phyloP scores from a whole-genome alignment of 139 green algal genomes.

The Coelastrella sp. region DNA sequence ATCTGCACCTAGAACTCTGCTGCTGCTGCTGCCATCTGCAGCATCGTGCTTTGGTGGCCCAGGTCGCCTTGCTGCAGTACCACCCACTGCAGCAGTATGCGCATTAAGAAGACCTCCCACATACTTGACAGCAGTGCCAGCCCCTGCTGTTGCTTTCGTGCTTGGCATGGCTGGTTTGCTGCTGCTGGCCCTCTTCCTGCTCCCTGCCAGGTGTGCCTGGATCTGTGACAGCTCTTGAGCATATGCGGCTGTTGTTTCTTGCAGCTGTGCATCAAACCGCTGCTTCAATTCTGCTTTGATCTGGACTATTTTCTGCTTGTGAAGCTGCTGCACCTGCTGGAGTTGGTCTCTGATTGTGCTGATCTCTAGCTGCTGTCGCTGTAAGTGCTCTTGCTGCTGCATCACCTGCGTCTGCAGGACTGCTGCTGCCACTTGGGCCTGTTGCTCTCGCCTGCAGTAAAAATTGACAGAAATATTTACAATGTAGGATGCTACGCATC shows the following conservation, averaged over 20 bases:
- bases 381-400: not conserved
- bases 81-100: not conserved
- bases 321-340: conserved; percentile 23
- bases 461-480: not conserved
- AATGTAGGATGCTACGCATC: not conserved
- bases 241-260: conserved; percentile 8
- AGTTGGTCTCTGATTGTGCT: not conserved
- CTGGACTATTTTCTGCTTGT: conserved; percentile 20
- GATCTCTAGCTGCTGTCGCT: conserved; percentile 18
- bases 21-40: too few relatives aligned
- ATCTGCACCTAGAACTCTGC: too few relatives aligned
- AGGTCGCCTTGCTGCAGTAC: not conserved
- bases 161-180: not conserved
- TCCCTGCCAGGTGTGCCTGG: not conserved
- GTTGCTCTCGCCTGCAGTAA: conserved; percentile 7
- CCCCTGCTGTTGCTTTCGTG: not conserved
- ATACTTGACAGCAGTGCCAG: not conserved
- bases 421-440: not conserved
- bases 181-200: not conserved
- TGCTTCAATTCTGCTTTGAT: not conserved
- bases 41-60: too few relatives aligned
- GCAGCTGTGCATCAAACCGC: conserved; percentile 18
- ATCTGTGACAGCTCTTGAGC: conserved; percentile 33
- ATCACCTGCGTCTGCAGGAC: conserved; percentile 9
- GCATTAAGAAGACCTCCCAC: not conserved